These are phyloP conservation scores for Didymella arachidicola DNA, from an alignment of 2,329 filamentous ascomycete species.

Conservation along the genomic window DNA sequence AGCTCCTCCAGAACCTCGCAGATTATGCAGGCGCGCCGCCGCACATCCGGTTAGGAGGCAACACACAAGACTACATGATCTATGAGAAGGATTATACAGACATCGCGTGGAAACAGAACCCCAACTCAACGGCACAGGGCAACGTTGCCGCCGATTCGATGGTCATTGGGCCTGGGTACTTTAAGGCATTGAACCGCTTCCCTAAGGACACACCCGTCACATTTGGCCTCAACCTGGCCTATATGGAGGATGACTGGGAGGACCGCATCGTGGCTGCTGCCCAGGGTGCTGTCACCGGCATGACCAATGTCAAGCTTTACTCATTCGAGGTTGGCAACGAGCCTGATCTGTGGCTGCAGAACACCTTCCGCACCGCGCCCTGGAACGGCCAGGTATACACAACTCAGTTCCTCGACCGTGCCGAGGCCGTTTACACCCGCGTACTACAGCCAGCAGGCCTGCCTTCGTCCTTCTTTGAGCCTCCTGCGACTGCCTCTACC, in stretches of 20 bases:
- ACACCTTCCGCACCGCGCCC: slow-evolving; percentile 54
- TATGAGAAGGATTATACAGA: slow-evolving; percentile 50
- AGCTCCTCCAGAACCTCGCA: slow-evolving; percentile 59
- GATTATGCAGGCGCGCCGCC: slow-evolving; percentile 59
- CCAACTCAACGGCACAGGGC: slow-evolving; percentile 51
- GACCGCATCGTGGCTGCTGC: slow-evolving; percentile 56
- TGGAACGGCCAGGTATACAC: slow-evolving; percentile 58
- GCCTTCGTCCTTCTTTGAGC: slow-evolving; percentile 58
- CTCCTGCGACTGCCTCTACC: slow-evolving; percentile 59
- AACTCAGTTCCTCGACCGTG: slow-evolving; percentile 57
- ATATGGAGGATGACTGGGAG: slow-evolving; percentile 55
- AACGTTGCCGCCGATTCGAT: slow-evolving; percentile 54
- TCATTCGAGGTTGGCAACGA: slow-evolving; percentile 57
- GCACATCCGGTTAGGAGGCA: slow-evolving; percentile 60
- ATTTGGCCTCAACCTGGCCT: slow-evolving; percentile 61
- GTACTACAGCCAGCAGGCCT: slow-evolving; percentile 55
- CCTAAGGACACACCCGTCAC: slow-evolving; percentile 60
- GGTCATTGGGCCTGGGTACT: slow-evolving; percentile 58
- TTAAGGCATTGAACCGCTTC: slow-evolving; percentile 58
- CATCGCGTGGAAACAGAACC: slow-evolving; percentile 52
- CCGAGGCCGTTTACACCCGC: slow-evolving; percentile 54
- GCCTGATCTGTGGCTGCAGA: slow-evolving; percentile 54
- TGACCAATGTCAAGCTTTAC: slow-evolving; percentile 51
- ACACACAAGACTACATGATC: slow-evolving; percentile 61
- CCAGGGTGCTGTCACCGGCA: slow-evolving; percentile 46